Base-by-base conservation (phyloP, 2,329 filamentous ascomycete genomes). In the Geoglossum cookeanum region DNA sequence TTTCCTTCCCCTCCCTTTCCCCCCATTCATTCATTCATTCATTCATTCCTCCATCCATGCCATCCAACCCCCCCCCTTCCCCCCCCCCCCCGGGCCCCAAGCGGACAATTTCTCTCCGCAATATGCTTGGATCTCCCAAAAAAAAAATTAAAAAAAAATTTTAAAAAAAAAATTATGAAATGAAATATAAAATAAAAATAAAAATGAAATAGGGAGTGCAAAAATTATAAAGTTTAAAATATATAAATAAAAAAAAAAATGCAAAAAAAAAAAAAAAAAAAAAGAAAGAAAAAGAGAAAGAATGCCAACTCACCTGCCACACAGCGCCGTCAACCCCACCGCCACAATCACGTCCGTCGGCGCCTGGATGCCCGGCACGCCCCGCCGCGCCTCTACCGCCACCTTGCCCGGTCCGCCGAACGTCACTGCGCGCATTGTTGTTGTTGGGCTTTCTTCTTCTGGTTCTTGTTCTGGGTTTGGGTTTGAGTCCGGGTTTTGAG, bases 341-440 rank as follows among this genome's bases (percentile, higher is more conserved):
- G 87, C 90, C 65, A 95, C 80, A 62, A 95, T 82, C 58, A 91
- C 78, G 67, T 95, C 90, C 58, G 76, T 78, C 4, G 79, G 75
- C 59, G 86, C 75, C 63, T 83, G 75, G 61, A 95, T 76, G 62
- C 79, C 78, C 1, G 90, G 90, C 11, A 91, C 76, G 1, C 22
- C 22, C 0, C 88, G 88, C 22, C 87, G 78, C 59, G 92, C 80
- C 70, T 94, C 84, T 57, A 96, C 71, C 0, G 78, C 83, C 57
- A 94, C 77, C 65, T 86, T 81, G 64, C 78, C 76, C 3, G 85
- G 84, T 1, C 84, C 87, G 60, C 91, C 83, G 72, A 95, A 94
- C 57, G 95, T 79, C 33, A 96, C 87, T 33, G 88, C 88, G 69
- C 86, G 85, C 90, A 96, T 95, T 0, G 78, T 86, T 58, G 22